A percentile compares a stretch with the other conserved stretches of the same genome.
phyloP scores from a whole-genome alignment of 305 asterid species.

The Petunia hybrid region DNA sequence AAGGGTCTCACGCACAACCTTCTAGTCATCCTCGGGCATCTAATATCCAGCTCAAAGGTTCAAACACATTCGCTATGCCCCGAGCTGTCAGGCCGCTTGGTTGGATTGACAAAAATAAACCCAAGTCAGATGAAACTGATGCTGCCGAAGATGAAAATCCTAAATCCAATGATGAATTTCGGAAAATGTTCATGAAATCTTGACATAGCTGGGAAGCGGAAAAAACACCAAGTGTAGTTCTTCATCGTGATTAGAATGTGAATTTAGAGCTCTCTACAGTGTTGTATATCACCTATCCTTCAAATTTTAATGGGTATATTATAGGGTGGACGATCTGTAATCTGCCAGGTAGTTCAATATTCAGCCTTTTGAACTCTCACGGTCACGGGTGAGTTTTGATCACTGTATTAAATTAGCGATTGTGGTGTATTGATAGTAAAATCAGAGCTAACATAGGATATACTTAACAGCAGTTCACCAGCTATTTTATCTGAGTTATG shows the following conservation, averaged over 20 bases:
- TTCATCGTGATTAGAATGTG: neutral
- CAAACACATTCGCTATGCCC: conserved; percentile 83
- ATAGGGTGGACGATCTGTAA: neutral
- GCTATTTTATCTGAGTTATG: neutral
- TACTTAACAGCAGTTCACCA: neutral
- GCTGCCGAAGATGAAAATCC: conserved; percentile 64
- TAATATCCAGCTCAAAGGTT: conserved; percentile 64
- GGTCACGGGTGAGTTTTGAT: neutral
- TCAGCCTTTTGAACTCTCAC: neutral
- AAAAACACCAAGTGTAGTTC: neutral
- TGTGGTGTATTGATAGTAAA: neutral
- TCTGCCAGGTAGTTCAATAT: neutral
- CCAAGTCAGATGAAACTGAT: conserved; percentile 42
- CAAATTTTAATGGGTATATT: neutral
- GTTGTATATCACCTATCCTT: neutral
- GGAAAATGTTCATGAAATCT: conserved; percentile 71
- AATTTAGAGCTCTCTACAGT: conserved; percentile 9
- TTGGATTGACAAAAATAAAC: conserved; percentile 43
- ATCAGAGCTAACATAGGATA: neutral
- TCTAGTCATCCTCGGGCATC: conserved; percentile 40
- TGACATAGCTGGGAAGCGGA: conserved; percentile 28
- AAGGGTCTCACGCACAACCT: conserved; percentile 38
- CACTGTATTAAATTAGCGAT: neutral
- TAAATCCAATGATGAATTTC: conserved; percentile 89
- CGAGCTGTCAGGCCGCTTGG: conserved; percentile 78